Conservation (phyloP, 139 green algal species). For the Trebouxia sp. region DNA sequence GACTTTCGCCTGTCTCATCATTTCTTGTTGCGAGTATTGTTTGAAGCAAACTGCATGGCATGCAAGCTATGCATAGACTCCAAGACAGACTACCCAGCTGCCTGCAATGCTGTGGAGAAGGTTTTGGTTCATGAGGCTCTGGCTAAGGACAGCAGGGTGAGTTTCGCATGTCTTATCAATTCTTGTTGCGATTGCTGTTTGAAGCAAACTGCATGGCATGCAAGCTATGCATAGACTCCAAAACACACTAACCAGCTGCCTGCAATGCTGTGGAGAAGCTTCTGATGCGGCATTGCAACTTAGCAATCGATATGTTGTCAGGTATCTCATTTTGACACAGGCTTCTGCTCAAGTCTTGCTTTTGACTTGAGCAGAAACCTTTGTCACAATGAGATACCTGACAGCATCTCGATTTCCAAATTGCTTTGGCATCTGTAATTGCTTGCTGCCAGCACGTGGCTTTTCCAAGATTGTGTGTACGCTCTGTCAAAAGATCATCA, state of each 20-base stretch:
- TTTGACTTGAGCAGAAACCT: slow-evolving; percentile 19
- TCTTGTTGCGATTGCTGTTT: no score
- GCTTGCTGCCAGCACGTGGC: slow-evolving; percentile 18
- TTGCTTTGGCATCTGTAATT: slow-evolving; percentile 18
- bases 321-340: no score
- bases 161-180: not conserved
- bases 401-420: slow-evolving; percentile 18
- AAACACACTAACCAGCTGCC: slow-evolving; percentile 96
- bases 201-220: no score
- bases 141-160: slow-evolving; percentile 38
- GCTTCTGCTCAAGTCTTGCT: no score
- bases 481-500: slow-evolving; percentile 22
- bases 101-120: slow-evolving; percentile 98
- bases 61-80: slow-evolving; percentile 75
- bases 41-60: no score
- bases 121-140: slow-evolving; percentile 76
- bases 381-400: slow-evolving; percentile 23
- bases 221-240: slow-evolving; percentile 80
- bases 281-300: slow-evolving; percentile 21
- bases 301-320: no score
- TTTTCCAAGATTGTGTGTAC: slow-evolving; percentile 24
- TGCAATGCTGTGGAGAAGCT: slow-evolving; percentile 99
- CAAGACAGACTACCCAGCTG: slow-evolving; percentile 97
- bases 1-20: no score
- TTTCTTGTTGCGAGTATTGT: no score